Base-by-base conservation (phyloP, 1,139 yeast species). In the Casaregolazyma suthepensis region DNA sequence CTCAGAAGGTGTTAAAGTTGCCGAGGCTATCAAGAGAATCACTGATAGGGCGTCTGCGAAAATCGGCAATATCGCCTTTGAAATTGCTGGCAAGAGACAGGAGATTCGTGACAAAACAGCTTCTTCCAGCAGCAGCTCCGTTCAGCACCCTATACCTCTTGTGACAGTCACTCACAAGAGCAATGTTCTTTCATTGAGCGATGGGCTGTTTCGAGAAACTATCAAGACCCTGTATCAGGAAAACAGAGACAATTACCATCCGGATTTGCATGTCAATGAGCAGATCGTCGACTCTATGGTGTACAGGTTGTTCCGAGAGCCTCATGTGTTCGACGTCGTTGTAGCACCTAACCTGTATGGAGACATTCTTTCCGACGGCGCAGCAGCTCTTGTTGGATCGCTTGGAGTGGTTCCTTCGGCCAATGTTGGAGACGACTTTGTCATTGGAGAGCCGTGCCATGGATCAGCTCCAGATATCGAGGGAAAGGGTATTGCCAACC, bases 231-330 rank as follows among this genome's bases (percentile, higher is more conserved):
- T 87, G 50, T 90, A 86, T 73, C 85, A 85, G 62, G 78, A 81
- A 56, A 80, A 84, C 73, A 73, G 75, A 54, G 82, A 75, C 54
- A 72, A 74, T 62, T 87, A 78, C 68, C 63, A 60, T 19, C 63
- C 57, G 23, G 61, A 61, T 52, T 56, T 63, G 51, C 66, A 63
- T 53, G 79, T 89, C 73, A 87, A 87, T 69, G 99, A 93, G 75
- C 99, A 93, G 77, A 91, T 93, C 69, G 98, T 93, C 51, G 99
- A 93, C 76, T 90, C 98, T 23, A 93, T 94, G 99, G 99, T 93
- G 56, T 93, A 93, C 82, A 82, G 96, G 71, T 82, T 93, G 91
- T 93, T 93, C 83, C 84, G 97, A 73, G 97, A 93, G 73, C 99
- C 99, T 52, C 91, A 90, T 68, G 84, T 87, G 69, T 93, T 93